Conservation (phyloP, 129 eudicot genomes). For the Flaveria sonorensis region DNA sequence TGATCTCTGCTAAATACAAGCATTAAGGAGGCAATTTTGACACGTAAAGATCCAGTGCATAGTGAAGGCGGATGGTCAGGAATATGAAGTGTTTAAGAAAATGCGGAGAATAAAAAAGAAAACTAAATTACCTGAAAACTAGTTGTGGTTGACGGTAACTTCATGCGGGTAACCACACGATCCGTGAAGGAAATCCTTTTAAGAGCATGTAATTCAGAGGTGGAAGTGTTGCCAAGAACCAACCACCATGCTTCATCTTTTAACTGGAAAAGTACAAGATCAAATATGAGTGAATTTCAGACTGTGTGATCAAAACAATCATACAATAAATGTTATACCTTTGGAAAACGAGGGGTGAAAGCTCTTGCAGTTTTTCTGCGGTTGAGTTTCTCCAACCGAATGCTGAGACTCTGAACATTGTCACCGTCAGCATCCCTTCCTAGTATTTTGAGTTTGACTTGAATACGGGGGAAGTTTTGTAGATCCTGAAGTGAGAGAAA, state of each 20-base stretch:
- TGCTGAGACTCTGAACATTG: slow-evolving; percentile 41
- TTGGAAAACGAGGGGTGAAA: slow-evolving; percentile 82
- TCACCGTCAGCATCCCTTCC: slow-evolving; percentile 36
- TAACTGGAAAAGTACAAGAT: slow-evolving; percentile 44
- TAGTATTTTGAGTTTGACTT: slow-evolving; percentile 61
- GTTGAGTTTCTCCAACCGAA: slow-evolving; percentile 65
- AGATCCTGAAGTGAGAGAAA: slow-evolving; percentile 56
- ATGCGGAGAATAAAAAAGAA: not conserved
- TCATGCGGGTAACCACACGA: slow-evolving; percentile 68
- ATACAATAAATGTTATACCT: slow-evolving; percentile 47
- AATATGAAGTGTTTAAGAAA: not conserved
- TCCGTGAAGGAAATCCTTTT: slow-evolving; percentile 81
- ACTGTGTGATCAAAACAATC: not conserved
- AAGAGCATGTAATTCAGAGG: slow-evolving; percentile 71
- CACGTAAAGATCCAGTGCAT: not conserved
- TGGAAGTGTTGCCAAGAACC: slow-evolving; percentile 73
- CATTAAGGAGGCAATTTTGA: not conserved
- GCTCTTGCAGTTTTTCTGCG: slow-evolving; percentile 65
- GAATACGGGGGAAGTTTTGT: slow-evolving; percentile 76
- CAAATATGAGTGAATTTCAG: slow-evolving; percentile 15
- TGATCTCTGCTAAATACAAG: not conserved
- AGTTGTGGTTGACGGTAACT: slow-evolving; percentile 58
- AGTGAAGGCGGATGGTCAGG: not conserved
- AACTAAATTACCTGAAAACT: slow-evolving; percentile 52
- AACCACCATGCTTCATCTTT: slow-evolving; percentile 98